phyloP scores from a whole-genome alignment of 1,284 basidiomycete genomes.

The Jaminaea rosea region DNA sequence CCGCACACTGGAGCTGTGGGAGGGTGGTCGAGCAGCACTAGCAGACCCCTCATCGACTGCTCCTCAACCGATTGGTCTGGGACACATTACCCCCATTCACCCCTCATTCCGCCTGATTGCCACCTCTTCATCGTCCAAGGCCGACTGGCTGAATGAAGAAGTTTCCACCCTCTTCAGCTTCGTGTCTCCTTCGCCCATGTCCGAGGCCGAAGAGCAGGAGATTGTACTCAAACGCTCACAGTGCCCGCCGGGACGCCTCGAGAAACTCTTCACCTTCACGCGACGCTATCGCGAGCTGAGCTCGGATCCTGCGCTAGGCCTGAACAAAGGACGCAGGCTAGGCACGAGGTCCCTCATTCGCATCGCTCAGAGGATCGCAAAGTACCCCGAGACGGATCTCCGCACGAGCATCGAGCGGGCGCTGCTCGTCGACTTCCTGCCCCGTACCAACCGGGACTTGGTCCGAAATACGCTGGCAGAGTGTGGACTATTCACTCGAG shows the following conservation, averaged over 20 bases:
- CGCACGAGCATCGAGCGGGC: constrained; percentile 39
- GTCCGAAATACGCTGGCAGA: constrained; percentile 35
- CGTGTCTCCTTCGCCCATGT: constrained; percentile 45
- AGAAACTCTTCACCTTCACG: constrained; percentile 38
- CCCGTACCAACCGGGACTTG: constrained; percentile 40
- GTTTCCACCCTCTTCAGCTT: constrained; percentile 42
- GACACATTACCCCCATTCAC: constrained; percentile 13
- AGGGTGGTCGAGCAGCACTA: constrained; percentile 27
- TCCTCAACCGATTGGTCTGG: constrained; percentile 12
- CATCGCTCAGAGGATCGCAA: constrained; percentile 40
- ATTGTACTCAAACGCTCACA: constrained; percentile 21
- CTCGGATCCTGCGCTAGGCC: constrained; percentile 33
- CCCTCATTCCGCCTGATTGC: constrained; percentile 45
- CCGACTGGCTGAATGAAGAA: constrained; percentile 47
- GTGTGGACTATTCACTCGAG: constrained; percentile 30
- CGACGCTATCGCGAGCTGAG: constrained; percentile 35
- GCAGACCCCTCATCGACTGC: not conserved
- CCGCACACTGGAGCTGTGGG: constrained; percentile 43
- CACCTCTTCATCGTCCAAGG: constrained; percentile 35
- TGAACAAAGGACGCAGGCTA: constrained; percentile 43
- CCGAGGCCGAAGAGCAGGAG: constrained; percentile 40
- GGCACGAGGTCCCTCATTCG: constrained; percentile 47
- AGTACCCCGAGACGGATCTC: constrained; percentile 39
- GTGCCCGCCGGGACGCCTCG: constrained; percentile 13
- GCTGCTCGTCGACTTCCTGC: constrained; percentile 47